A percentile compares a stretch with the other conserved stretches of the same genome.
phyloP scores from a whole-genome alignment of 768 basidiomycete species.

The Lanmaoa pseudosensibilis region DNA sequence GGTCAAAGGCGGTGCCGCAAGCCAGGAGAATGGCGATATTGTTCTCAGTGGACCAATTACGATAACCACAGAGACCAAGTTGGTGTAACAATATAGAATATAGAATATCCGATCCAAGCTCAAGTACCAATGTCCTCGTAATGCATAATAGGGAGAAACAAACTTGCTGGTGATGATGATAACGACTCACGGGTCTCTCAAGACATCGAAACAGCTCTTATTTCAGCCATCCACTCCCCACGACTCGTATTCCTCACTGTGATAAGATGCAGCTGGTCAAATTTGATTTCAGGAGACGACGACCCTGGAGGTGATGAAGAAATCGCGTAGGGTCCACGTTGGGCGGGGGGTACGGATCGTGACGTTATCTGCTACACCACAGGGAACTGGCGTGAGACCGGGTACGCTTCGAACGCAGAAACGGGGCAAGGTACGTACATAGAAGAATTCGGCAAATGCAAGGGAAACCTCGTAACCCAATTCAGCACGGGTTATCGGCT shows the following conservation, averaged over 20 bases:
- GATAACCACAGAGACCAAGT: neutral
- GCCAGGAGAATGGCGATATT: slow-evolving; percentile 1
- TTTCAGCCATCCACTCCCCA: slow-evolving; percentile 30
- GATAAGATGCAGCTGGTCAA: slow-evolving; percentile 26
- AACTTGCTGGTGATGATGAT: neutral
- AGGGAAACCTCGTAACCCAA: slow-evolving; percentile 31
- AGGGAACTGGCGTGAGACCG: slow-evolving; percentile 4
- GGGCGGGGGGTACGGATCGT: slow-evolving; percentile 5
- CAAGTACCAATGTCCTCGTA: slow-evolving; percentile 7
- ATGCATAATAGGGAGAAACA: neutral
- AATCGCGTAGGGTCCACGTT: slow-evolving; percentile 23
- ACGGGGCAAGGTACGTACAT: slow-evolving; percentile 15
- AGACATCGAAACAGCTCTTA: slow-evolving; percentile 19
- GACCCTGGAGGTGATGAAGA: slow-evolving; percentile 8
- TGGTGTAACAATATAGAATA: neutral
- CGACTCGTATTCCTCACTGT: slow-evolving; percentile 27
- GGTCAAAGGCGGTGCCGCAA: neutral
- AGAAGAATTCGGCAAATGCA: slow-evolving; percentile 33
- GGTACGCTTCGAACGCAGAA: neutral
- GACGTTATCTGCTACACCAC: slow-evolving; percentile 21
- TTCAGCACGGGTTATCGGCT: slow-evolving; percentile 21
- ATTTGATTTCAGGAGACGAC: slow-evolving; percentile 19
- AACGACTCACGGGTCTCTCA: slow-evolving; percentile 16
- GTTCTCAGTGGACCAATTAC: slow-evolving; percentile 8
- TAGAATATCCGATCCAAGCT: slow-evolving; percentile 1